Percentiles rank a stretch among this genome's conserved stretches.
Conservation (phyloP, 345 rosid genomes). For the Streptanthus diversifolius region DNA sequence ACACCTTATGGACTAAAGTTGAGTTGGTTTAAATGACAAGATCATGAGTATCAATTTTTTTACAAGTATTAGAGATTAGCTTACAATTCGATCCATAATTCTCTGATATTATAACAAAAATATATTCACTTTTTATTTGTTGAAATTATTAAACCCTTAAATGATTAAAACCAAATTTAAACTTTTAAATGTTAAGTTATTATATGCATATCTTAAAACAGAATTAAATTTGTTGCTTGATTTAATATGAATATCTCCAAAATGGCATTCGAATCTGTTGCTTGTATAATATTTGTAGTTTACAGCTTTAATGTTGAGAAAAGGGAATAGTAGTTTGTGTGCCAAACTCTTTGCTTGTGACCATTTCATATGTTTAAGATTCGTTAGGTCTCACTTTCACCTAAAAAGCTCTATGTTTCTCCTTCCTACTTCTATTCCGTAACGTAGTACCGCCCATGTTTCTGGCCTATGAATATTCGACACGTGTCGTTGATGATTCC, state of each 20-base stretch:
- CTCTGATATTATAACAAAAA: no score
- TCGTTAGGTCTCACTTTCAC: constrained; percentile 26
- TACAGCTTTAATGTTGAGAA: background rate
- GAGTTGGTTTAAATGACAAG: no score
- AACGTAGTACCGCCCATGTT: constrained; percentile 14
- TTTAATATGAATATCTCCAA: background rate
- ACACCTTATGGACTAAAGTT: no score
- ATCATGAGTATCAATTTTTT: no score
- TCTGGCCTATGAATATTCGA: background rate
- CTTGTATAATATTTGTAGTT: background rate
- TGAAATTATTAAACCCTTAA: no score
- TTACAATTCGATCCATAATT: no score
- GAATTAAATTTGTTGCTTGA: background rate
- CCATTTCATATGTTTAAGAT: constrained; percentile 8
- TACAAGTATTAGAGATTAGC: no score
- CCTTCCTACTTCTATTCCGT: constrained; percentile 25
- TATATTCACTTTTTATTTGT: no score
- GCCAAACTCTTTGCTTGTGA: constrained; percentile 25
- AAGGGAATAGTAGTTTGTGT: constrained; percentile 19
- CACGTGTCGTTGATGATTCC: constrained; percentile 13
- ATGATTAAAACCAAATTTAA: no score
- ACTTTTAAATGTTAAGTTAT: no score
- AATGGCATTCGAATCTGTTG: no score
- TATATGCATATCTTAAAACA: background rate
- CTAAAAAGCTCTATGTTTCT: constrained; percentile 25